A percentile compares a stretch with the other conserved stretches of the same genome.
phyloP scores from a whole-genome alignment of 139 green algal genomes.

The Zygnema cylindricum region DNA sequence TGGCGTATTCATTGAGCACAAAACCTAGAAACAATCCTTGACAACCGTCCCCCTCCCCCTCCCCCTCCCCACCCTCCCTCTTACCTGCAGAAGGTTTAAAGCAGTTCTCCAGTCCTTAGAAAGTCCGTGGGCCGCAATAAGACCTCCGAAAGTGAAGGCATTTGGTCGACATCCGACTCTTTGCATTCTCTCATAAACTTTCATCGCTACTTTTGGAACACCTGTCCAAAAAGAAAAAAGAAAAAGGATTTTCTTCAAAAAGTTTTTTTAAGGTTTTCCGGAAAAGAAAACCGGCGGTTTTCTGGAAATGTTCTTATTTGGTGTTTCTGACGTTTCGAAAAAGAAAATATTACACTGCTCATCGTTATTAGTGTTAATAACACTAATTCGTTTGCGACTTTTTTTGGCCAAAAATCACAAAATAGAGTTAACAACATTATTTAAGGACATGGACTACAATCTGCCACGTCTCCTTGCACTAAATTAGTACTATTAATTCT shows the following conservation, averaged over 20 bases:
- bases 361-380: no score
- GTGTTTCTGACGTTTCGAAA: not conserved
- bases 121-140: slow-evolving; percentile 66
- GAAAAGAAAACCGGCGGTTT: not conserved
- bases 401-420: no score
- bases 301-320: slow-evolving; percentile 15
- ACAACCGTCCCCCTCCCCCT: no score
- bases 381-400: no score
- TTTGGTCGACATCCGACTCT: slow-evolving; percentile 62
- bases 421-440: no score
- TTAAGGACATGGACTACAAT: no score
- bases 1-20: no score
- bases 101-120: slow-evolving; percentile 60
- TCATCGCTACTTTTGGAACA: slow-evolving; percentile 17
- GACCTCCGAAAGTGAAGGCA: slow-evolving; percentile 64
- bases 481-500: no score
- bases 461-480: no score
- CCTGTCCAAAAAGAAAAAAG: not conserved
- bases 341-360: no score
- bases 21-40: no score
- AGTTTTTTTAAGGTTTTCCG: not conserved
- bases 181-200: slow-evolving; percentile 47
- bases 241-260: not conserved
- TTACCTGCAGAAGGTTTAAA: slow-evolving; percentile 64
- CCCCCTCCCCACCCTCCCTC: not conserved